Base-by-base conservation (phyloP, 2,329 filamentous ascomycete species). In the Paraphoma chrysanthemicola region DNA sequence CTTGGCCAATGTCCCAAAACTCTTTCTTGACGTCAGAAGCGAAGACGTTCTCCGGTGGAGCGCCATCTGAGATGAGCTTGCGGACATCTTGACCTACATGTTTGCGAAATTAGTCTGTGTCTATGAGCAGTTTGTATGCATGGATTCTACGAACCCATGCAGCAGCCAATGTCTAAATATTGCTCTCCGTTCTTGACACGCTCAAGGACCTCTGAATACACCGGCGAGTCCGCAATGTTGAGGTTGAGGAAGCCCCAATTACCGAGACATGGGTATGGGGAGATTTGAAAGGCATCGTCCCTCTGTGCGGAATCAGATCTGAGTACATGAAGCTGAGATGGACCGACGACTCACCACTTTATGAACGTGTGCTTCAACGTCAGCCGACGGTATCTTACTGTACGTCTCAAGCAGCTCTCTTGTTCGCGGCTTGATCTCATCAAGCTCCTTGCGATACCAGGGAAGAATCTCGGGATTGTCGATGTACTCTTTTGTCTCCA, bases 1-100 rank as follows among this genome's bases (percentile, higher is more conserved):
- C 68, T 53, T 74, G 86, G 17, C 86, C 86, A 16, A 85, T 74
- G 16, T 85, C 79, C 61, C 87, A 79, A 62, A 88, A 85, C 2
- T 66, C 57, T 8, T 61, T 53, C 44, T 70, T 64, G 29, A 82
- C 57, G 56, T 83, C 81, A 6, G 73, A 69, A 28, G 79, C 81
- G 45, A 71, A 73, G 1, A 77, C 73, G 31, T 79, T 78, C 39
- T 71, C 64, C 0, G 75, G 69, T 2, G 79, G 78, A 1, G 71
- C 79, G 7, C 80, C 80, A 53, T 81, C 78, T 41, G 64, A 60
- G 5, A 76, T 74, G 11, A 83, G 72, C 54, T 80, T 78, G 17
- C 81, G 78, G 44, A 82, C 72, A 41, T 79, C 78, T 44, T 82
- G 78, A 28, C 33, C 33, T 36, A 14, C 33, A 36, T 10, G 7